phyloP scores from a whole-genome alignment of 106 monocot species.

The Dendrobium huoshanense region DNA sequence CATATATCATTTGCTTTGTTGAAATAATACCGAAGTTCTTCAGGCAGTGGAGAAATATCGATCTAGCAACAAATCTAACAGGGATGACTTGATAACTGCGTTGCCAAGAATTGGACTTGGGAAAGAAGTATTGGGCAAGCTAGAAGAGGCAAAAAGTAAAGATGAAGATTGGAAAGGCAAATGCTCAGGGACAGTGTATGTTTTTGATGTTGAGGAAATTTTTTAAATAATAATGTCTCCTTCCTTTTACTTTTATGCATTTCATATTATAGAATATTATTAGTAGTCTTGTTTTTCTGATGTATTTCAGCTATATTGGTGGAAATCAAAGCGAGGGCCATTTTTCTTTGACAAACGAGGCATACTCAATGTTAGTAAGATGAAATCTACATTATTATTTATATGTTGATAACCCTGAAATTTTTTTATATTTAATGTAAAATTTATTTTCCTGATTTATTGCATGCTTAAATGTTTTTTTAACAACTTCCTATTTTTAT shows the following conservation, averaged over 20 bases:
- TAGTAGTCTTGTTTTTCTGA: neutral
- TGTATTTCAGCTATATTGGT: slow-evolving; percentile 74
- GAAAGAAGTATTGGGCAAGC: slow-evolving; percentile 41
- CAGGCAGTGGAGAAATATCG: slow-evolving; percentile 80
- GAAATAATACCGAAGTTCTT: neutral
- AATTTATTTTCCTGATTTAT: neutral
- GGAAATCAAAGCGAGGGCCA: slow-evolving; percentile 82
- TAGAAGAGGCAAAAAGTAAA: slow-evolving; percentile 59
- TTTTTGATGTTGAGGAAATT: slow-evolving; percentile 5
- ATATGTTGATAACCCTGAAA: neutral
- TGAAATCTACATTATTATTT: neutral
- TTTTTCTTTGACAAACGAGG: slow-evolving; percentile 79
- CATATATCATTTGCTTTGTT: neutral
- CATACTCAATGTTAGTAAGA: slow-evolving; percentile 83
- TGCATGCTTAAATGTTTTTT: neutral
- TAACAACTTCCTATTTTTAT: neutral
- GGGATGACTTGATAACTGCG: slow-evolving; percentile 58
- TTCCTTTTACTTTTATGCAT: neutral
- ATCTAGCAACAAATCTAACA: slow-evolving; percentile 52
- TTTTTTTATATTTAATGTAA: neutral
- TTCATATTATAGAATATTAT: neutral
- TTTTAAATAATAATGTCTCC: neutral
- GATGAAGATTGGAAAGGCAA: slow-evolving; percentile 83
- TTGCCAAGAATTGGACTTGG: slow-evolving; percentile 73
- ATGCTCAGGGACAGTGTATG: slow-evolving; percentile 99